Percentiles rank a stretch among this genome's conserved stretches.
Evolutionary conservation across 371 early-diverging fungal species (phyloP).

Genomic region (Circinella minor): DNA sequence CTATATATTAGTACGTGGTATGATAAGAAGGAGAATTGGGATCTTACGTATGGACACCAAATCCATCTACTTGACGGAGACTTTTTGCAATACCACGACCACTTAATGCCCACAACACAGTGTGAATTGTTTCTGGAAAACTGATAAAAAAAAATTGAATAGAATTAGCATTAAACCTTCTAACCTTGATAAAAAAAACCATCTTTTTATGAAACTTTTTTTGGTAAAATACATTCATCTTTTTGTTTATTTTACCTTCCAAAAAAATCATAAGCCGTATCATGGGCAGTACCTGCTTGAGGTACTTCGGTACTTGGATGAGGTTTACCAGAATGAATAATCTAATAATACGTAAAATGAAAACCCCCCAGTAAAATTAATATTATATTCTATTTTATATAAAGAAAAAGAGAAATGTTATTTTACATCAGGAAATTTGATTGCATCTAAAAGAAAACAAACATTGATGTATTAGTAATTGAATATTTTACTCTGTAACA

Average conservation of each 20-base stretch:
- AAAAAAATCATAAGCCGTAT: constrained; percentile 58
- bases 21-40: background rate
- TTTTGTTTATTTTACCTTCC: constrained; percentile 23
- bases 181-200: too few relatives aligned
- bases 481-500: background rate
- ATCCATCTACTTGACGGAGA: constrained; percentile 50
- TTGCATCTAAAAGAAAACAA: constrained; percentile 26
- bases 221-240: background rate
- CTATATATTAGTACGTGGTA: background rate
- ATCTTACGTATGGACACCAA: constrained; percentile 42
- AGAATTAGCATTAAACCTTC: constrained; percentile 2
- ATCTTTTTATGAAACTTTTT: too few relatives aligned
- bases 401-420: too few relatives aligned
- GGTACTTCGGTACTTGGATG: constrained; percentile 51
- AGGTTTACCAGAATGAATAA: constrained; percentile 55
- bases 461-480: background rate
- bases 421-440: constrained; percentile 38
- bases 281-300: constrained; percentile 55
- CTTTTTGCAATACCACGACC: constrained; percentile 50
- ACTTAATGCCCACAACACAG: constrained; percentile 21
- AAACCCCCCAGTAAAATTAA: too few relatives aligned
- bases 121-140: too few relatives aligned
- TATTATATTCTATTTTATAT: too few relatives aligned
- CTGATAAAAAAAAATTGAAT: background rate
- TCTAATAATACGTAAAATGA: constrained; percentile 19